Evolutionary conservation across 768 basidiomycete species (phyloP), one percentile per base, ranked within the genome.

Genomic region (Lactarius sanguifluus): DNA sequence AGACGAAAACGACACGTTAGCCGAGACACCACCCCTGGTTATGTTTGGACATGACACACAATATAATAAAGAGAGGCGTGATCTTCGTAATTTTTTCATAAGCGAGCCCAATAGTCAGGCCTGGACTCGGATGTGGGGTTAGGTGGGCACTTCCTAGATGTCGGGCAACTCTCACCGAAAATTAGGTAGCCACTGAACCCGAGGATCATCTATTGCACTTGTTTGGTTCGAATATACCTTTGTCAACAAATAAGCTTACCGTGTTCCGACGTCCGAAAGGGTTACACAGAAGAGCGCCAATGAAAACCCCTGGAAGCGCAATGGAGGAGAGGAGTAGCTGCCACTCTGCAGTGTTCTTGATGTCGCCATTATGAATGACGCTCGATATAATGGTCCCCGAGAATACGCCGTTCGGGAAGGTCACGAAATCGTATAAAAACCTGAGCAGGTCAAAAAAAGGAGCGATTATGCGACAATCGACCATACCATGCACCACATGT

Each of bases 321-420:
- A 90, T 81, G 15, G 81, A 71, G 23, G 84, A 85, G 5, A 89
- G 80, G 3, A 90, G 78, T n/a, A 90, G 81, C 70, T 88, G 87
- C 80, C 82, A 89, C 73, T 89, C 88, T 3, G 88, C 87, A 3
- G 84, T 90, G 64, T 75, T 67, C 72, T 85, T 86, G 74, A 87
- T 81, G 71, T 81, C 78, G 5, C 79, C 78, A 47, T 82, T 72
- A 57, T 84, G 81, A 54, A 89, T 86, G 36, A 91, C 83, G 57
- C 82, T 84, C 5, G 87, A 81, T 36, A 91, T 89, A 64, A 89
- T 90, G 3, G 84, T 82, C 9, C 84, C 84, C 34, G 83, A 84
- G 76, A 88, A 90, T 5, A 89, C 84, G 20, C 87, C 87, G 69
- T 90, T 90, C 0, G 88, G 89, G 74, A 89, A 90, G 5, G 86